phyloP scores from a whole-genome alignment of 495 filamentous ascomycete species.

The Podospora appendiculata region DNA sequence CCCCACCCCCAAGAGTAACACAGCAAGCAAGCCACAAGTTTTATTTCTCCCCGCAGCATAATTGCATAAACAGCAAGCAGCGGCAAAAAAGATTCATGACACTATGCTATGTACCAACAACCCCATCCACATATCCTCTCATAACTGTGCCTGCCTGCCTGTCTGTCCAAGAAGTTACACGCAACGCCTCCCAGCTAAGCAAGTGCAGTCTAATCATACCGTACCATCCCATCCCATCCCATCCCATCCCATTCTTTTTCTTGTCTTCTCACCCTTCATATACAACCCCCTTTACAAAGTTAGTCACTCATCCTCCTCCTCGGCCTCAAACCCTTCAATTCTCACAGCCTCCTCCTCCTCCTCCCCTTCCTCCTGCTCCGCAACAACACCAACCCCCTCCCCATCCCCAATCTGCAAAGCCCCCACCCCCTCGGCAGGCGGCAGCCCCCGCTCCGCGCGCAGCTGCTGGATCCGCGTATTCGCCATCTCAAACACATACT shows the following conservation, averaged over 20 bases:
- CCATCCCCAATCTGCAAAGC: slow-evolving; percentile 36
- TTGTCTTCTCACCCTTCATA: neutral
- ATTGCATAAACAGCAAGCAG: too few relatives aligned
- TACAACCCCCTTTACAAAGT: neutral
- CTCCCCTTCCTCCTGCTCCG: neutral
- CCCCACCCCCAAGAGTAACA: too few relatives aligned
- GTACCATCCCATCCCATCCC: neutral
- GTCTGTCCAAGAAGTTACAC: too few relatives aligned
- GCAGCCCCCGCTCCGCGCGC: slow-evolving; percentile 32
- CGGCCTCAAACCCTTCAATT: slow-evolving; percentile 24
- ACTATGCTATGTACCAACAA: too few relatives aligned
- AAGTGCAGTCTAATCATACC: neutral
- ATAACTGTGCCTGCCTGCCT: too few relatives aligned
- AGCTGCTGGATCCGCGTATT: slow-evolving; percentile 62
- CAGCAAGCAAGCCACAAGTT: too few relatives aligned
- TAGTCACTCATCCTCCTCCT: slow-evolving; percentile 13
- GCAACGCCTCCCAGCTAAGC: too few relatives aligned
- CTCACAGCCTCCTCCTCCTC: slow-evolving; percentile 9
- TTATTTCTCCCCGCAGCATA: too few relatives aligned
- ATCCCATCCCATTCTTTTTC: neutral
- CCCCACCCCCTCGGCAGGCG: slow-evolving; percentile 23
- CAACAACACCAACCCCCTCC: slow-evolving; percentile 6
- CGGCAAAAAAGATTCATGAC: too few relatives aligned
- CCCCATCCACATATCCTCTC: too few relatives aligned
- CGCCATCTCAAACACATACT: slow-evolving; percentile 98